phyloP scores from a whole-genome alignment of 768 basidiomycete genomes.

The Coprinellus micaceus region DNA sequence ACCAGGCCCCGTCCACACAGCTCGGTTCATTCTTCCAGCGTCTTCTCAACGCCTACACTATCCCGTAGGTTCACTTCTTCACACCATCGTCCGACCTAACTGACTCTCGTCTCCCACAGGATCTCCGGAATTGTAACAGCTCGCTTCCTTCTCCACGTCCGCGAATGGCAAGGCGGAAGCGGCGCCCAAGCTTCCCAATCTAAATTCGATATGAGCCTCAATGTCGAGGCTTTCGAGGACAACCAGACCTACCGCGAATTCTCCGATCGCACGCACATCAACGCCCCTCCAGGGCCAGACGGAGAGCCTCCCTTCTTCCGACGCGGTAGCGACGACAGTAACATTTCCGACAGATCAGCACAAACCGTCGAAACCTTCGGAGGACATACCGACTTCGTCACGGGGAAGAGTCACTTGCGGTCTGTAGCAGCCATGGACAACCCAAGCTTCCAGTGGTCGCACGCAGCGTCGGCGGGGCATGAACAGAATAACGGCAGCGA shows the following conservation, averaged over 20 bases:
- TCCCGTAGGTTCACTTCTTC: not conserved
- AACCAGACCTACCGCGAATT: not conserved
- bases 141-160: conserved; percentile 8
- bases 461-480: too few species aligned
- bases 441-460: too few species aligned
- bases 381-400: too few species aligned
- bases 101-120: not conserved
- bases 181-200: not conserved
- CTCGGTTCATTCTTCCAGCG: conserved; percentile 7
- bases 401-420: too few species aligned
- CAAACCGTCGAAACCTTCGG: too few species aligned
- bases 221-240: not conserved
- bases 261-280: too few species aligned
- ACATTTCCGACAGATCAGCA: too few species aligned
- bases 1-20: not conserved
- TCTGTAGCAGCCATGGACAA: too few species aligned
- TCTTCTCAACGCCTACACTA: conserved; percentile 1
- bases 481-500: too few species aligned
- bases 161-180: conserved; percentile 4
- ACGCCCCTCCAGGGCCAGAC: too few species aligned
- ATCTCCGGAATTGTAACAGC: conserved; percentile 8
- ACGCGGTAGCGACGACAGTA: too few species aligned
- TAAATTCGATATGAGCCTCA: not conserved
- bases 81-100: not conserved
- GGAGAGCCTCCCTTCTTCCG: too few species aligned